Evolutionary conservation across 1,139 yeast genomes (phyloP).

Genomic region (Pichia norvegensis): DNA sequence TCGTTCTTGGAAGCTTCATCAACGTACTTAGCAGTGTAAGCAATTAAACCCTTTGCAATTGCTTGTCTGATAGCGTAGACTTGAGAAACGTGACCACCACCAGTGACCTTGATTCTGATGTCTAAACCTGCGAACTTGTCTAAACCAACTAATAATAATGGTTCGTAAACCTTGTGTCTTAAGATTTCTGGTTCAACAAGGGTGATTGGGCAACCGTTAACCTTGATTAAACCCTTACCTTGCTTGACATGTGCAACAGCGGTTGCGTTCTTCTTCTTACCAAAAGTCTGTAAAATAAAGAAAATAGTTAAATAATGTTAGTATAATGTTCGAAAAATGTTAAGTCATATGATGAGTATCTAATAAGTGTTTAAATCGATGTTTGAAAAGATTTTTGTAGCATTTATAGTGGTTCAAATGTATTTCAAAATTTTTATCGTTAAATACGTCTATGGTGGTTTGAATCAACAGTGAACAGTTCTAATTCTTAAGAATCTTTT

Average conservation of each 20-base stretch:
- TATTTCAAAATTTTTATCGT: no score
- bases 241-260: conserved; percentile 99
- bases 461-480: no score
- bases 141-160: conserved; percentile 94
- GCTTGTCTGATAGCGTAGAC: conserved; percentile 99
- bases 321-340: conserved; percentile 1
- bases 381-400: no score
- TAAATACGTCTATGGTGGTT: no score
- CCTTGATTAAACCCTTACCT: conserved; percentile 99
- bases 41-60: conserved; percentile 98
- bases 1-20: conserved; percentile 99
- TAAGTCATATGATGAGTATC: background rate
- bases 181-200: conserved; percentile 98
- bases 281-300: conserved; percentile 68
- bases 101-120: conserved; percentile 97
- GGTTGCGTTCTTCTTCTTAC: conserved; percentile 99
- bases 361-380: background rate
- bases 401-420: no score
- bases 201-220: conserved; percentile 98
- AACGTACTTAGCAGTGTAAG: conserved; percentile 98
- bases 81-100: conserved; percentile 99
- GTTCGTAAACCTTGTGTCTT: conserved; percentile 99
- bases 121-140: conserved; percentile 98
- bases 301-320: conserved; percentile 10
- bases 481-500: no score